phyloP scores from a whole-genome alignment of 495 filamentous ascomycete genomes.

The Geopyxis carbonaria region DNA sequence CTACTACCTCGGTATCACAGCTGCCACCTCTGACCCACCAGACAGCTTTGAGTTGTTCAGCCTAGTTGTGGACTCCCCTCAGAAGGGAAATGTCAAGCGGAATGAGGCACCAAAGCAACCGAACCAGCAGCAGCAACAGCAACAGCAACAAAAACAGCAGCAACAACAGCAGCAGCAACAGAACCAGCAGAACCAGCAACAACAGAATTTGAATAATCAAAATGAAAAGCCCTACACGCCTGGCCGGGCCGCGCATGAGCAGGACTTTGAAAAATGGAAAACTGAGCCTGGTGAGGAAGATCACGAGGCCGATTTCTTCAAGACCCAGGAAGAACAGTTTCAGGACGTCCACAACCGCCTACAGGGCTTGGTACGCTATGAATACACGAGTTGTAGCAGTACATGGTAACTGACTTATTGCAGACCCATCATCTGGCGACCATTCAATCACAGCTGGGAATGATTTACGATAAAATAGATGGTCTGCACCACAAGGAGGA shows the following conservation, averaged over 20 bases:
- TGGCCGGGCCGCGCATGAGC: slow-evolving; percentile 26
- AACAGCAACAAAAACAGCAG: slow-evolving; percentile 27
- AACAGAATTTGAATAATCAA: slow-evolving; percentile 16
- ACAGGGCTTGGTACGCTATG: slow-evolving; percentile 36
- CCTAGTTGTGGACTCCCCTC: slow-evolving; percentile 43
- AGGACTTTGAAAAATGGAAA: slow-evolving; percentile 28
- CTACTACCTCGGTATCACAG: slow-evolving; percentile 76
- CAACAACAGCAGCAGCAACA: slow-evolving; percentile 28
- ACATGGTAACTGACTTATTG: slow-evolving; percentile 1
- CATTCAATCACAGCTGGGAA: slow-evolving; percentile 20
- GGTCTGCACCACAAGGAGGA: slow-evolving; percentile 32
- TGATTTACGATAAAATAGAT: slow-evolving; percentile 21
- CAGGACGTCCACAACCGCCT: slow-evolving; percentile 65
- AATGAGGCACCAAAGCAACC: slow-evolving; percentile 17
- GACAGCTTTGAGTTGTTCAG: slow-evolving; percentile 93
- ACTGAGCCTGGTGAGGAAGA: slow-evolving; percentile 30
- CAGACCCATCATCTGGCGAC: slow-evolving; percentile 23
- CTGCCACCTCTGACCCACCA: slow-evolving; percentile 72
- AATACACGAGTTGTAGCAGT: neutral
- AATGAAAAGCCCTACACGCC: slow-evolving; percentile 16
- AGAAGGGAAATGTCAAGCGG: slow-evolving; percentile 17
- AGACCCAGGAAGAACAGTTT: slow-evolving; percentile 45
- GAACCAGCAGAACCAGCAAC: slow-evolving; percentile 15
- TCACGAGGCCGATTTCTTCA: slow-evolving; percentile 33
- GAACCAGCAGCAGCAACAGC: slow-evolving; percentile 3